These are phyloP conservation scores for Plicaturopsis crispa DNA, from an alignment of 768 basidiomycete species.

Conservation along the genomic window DNA sequence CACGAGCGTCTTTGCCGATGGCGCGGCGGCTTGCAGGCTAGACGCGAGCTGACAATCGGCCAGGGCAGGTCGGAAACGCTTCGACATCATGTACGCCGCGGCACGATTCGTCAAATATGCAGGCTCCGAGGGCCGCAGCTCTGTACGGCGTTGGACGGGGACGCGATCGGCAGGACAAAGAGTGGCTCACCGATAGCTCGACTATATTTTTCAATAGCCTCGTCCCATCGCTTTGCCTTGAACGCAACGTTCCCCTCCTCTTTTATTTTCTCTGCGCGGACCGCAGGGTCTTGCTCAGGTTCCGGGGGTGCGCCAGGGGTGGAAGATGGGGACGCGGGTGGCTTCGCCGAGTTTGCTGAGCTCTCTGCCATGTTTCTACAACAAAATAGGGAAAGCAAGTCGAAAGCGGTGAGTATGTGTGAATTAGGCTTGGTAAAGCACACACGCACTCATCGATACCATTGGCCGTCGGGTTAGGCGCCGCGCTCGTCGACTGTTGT, in stretches of 20 bases:
- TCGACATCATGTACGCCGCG: constrained; percentile 76
- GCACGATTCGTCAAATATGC: constrained; percentile 82
- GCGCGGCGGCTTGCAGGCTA: constrained; percentile 49
- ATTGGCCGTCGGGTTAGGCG: constrained; percentile 13
- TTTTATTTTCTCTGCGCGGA: constrained; percentile 56
- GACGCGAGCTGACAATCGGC: constrained; percentile 75
- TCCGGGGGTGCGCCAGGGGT: constrained; percentile 7
- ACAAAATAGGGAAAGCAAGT: too few relatives aligned
- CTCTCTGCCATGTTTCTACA: too few relatives aligned
- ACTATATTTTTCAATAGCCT: constrained; percentile 70
- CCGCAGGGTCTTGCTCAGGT: constrained; percentile 26
- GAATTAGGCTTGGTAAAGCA: background rate
- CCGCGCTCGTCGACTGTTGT: too few relatives aligned
- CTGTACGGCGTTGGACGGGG: constrained; percentile 20
- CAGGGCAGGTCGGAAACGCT: constrained; percentile 67
- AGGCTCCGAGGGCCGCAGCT: constrained; percentile 57
- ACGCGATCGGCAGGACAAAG: constrained; percentile 6
- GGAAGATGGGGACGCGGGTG: constrained; percentile 2
- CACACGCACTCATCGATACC: background rate
- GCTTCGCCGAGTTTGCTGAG: too few relatives aligned
- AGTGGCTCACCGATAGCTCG: constrained; percentile 56
- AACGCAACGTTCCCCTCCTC: constrained; percentile 73
- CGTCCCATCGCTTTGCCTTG: constrained; percentile 53
- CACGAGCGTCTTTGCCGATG: constrained; percentile 71
- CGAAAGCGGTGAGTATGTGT: too few relatives aligned